Percentiles rank a stretch among this genome's conserved stretches.
Conservation (phyloP, 1,284 basidiomycete species). For the Ganoderma boninense region DNA sequence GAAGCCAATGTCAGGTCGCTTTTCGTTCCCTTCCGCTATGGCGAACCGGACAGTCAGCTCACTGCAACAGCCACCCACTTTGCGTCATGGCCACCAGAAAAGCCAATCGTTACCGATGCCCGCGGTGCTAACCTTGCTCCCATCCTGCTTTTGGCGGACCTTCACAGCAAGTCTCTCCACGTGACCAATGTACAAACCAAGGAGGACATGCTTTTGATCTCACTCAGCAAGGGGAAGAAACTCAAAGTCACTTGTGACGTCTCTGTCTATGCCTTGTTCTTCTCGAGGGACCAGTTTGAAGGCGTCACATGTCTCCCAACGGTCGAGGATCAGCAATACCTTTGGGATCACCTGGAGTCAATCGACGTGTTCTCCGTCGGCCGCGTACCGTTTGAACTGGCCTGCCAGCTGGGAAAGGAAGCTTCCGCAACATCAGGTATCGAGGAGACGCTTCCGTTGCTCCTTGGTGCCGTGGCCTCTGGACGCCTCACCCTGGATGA, state of each 20-base stretch:
- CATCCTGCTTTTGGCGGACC: conserved; percentile 90
- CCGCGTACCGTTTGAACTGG: conserved; percentile 82
- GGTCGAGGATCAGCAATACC: conserved; percentile 79
- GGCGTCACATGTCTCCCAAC: conserved; percentile 77
- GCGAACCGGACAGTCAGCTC: conserved; percentile 57
- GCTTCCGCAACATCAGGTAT: conserved; percentile 83
- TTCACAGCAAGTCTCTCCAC: conserved; percentile 92
- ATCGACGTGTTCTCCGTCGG: conserved; percentile 97
- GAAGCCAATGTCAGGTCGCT: conserved; percentile 84
- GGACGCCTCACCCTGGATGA: conserved; percentile 87
- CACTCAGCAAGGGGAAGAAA: conserved; percentile 93
- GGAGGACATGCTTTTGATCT: conserved; percentile 93
- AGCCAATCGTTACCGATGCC: conserved; percentile 94
- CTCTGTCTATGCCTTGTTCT: conserved; percentile 93
- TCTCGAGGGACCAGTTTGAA: conserved; percentile 81
- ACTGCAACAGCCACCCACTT: conserved; percentile 87
- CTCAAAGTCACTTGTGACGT: conserved; percentile 98
- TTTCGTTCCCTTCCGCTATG: conserved; percentile 83
- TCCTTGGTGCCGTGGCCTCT: conserved; percentile 88
- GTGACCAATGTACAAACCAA: conserved; percentile 91
- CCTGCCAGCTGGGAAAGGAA: conserved; percentile 70
- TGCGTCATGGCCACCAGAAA: conserved; percentile 90
- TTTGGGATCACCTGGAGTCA: conserved; percentile 88
- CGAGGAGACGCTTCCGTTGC: conserved; percentile 88
- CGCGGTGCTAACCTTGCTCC: conserved; percentile 94